Percentiles rank a stretch among this genome's conserved stretches.
phyloP scores from a whole-genome alignment of 768 basidiomycete genomes.

The Mycena galericulata region DNA sequence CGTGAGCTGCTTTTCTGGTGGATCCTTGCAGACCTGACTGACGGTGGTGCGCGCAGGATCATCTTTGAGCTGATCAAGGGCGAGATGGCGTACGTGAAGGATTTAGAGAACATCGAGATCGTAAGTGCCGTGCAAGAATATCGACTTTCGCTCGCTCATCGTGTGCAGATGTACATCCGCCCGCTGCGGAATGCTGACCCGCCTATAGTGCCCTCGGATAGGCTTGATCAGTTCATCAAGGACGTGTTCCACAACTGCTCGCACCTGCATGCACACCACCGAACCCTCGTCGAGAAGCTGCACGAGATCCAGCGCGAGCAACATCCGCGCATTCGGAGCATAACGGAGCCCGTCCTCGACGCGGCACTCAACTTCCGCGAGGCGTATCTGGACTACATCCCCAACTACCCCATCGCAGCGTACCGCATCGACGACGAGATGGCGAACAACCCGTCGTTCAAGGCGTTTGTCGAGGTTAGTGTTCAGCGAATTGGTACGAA shows the following conservation, averaged over 20 bases:
- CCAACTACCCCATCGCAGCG: constrained; percentile 93
- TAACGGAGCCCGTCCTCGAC: constrained; percentile 89
- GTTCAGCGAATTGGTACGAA: constrained; percentile 34
- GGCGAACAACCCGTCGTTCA: constrained; percentile 84
- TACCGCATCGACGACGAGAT: constrained; percentile 91
- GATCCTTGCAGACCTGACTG: background rate
- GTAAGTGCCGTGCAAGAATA: constrained; percentile 55
- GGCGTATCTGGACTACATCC: constrained; percentile 92
- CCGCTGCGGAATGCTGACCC: constrained; percentile 80
- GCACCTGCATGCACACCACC: constrained; percentile 81
- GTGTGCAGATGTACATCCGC: constrained; percentile 79
- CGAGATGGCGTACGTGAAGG: constrained; percentile 95
- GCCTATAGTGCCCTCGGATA: constrained; percentile 80
- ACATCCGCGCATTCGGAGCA: constrained; percentile 79
- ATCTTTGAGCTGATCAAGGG: constrained; percentile 96
- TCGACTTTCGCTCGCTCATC: background rate
- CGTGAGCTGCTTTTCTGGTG: constrained; percentile 63
- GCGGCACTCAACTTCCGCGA: constrained; percentile 94
- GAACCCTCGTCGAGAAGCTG: constrained; percentile 80
- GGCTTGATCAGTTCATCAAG: constrained; percentile 79
- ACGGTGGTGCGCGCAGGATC: constrained; percentile 59
- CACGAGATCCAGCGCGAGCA: constrained; percentile 91
- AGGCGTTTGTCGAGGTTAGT: constrained; percentile 84
- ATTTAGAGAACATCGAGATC: constrained; percentile 86
- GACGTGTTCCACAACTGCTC: constrained; percentile 93